Conservation (phyloP, 148 eudicot species). For the Chenopodium berlandieri region DNA sequence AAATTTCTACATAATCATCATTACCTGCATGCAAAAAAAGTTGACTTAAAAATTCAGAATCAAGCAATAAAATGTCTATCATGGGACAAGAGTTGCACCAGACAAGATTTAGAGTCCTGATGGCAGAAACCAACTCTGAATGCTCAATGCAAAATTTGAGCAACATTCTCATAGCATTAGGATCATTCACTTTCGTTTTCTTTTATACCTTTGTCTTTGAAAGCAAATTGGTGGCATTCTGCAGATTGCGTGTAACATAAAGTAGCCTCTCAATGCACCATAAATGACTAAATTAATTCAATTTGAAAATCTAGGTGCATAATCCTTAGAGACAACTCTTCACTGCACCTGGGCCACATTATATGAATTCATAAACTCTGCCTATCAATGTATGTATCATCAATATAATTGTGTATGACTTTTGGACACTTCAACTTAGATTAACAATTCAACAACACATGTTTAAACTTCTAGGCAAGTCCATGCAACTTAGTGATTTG, state of each 20-base stretch:
- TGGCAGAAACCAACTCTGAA: background rate
- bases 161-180: background rate
- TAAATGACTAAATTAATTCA: background rate
- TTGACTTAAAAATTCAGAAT: background rate
- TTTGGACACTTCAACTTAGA: background rate
- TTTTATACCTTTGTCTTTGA: background rate
- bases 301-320: background rate
- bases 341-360: background rate
- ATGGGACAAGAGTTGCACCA: background rate
- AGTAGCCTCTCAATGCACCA: background rate
- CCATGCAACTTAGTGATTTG: background rate
- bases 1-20: slow-evolving; percentile 44
- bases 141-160: background rate
- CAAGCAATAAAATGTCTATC: background rate
- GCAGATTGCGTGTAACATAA: background rate
- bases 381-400: background rate
- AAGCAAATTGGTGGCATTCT: background rate
- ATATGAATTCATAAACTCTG: background rate
- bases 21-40: slow-evolving; percentile 41
- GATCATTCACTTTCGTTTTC: background rate
- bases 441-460: background rate
- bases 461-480: background rate
- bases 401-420: background rate
- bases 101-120: background rate
- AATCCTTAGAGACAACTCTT: background rate